Percentiles rank a stretch among this genome's conserved stretches.
These are phyloP conservation scores for Phytophthora melonis DNA, from an alignment of 352 stramenopile species.

Conservation along the genomic window DNA sequence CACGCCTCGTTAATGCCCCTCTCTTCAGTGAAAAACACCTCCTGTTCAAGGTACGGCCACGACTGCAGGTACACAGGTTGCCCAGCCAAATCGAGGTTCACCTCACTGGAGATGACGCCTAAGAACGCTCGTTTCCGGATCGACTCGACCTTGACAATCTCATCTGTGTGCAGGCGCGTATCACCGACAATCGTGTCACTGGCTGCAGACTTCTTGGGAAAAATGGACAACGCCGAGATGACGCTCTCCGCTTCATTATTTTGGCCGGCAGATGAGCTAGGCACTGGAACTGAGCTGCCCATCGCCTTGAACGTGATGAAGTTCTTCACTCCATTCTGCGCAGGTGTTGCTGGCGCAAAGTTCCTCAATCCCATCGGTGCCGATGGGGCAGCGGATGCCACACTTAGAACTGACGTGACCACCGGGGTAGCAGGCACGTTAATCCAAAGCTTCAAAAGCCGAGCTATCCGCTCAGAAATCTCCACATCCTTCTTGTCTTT, in stretches of 20 bases:
- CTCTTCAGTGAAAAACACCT: constrained; percentile 57
- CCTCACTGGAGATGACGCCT: constrained; percentile 47
- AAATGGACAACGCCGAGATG: constrained; percentile 45
- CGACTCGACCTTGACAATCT: constrained; percentile 59
- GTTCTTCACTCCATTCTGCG: constrained; percentile 13
- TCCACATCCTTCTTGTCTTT: constrained; percentile 59
- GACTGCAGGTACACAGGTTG: constrained; percentile 76
- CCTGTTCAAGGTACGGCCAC: constrained; percentile 80
- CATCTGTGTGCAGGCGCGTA: constrained; percentile 49
- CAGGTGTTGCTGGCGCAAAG: constrained; percentile 4
- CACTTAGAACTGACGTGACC: constrained; percentile 20
- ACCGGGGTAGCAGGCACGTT: constrained; percentile 32
- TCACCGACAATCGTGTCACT: constrained; percentile 24
- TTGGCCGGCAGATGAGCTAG: constrained; percentile 20
- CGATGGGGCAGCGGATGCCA: constrained; percentile 5
- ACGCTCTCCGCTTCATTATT: constrained; percentile 7
- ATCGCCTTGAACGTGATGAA: constrained; percentile 42
- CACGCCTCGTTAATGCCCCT: constrained; percentile 61
- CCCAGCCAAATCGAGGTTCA: constrained; percentile 56
- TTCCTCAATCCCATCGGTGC: background rate
- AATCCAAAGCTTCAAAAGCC: constrained; percentile 70
- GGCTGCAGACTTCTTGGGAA: constrained; percentile 48
- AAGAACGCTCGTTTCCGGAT: constrained; percentile 81
- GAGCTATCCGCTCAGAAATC: constrained; percentile 61
- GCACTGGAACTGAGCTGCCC: constrained; percentile 21